A percentile compares a stretch with the other conserved stretches of the same genome.
Conservation (phyloP, 257 asterid genomes). For the Lantana camara region DNA sequence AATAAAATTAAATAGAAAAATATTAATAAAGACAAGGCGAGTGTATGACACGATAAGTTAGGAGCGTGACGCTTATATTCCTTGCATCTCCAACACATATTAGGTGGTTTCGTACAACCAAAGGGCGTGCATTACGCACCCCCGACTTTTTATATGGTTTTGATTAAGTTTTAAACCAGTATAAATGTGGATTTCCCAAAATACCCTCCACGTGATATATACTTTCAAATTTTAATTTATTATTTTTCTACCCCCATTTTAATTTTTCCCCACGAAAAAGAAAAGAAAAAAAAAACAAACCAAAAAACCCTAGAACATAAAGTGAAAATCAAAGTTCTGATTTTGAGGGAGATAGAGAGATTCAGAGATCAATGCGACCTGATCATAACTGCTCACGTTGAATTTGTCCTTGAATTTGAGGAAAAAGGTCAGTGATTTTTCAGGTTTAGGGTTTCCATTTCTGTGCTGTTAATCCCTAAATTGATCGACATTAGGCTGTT, state of each 20-base stretch:
- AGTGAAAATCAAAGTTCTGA: constrained; percentile 36
- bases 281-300: constrained; percentile 32
- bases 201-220: constrained; percentile 44
- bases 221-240: constrained; percentile 24
- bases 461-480: constrained; percentile 24
- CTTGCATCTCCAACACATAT: constrained; percentile 28
- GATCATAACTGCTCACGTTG: constrained; percentile 26
- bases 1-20: background rate
- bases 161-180: constrained; percentile 29
- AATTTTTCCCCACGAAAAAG: constrained; percentile 42
- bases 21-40: background rate
- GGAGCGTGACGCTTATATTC: constrained; percentile 28
- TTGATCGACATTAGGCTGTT: constrained; percentile 31
- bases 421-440: constrained; percentile 46
- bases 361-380: constrained; percentile 35
- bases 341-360: constrained; percentile 19
- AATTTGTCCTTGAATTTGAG: constrained; percentile 37
- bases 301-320: constrained; percentile 57
- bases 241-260: constrained; percentile 30
- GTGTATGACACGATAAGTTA: constrained; percentile 1
- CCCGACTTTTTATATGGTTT: constrained; percentile 38
- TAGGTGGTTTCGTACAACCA: constrained; percentile 49
- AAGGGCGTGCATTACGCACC: constrained; percentile 44
- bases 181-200: constrained; percentile 31
- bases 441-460: constrained; percentile 35